Evolutionary conservation across 1,284 basidiomycete species (phyloP).

Genomic region (Cronartium quercuum): DNA sequence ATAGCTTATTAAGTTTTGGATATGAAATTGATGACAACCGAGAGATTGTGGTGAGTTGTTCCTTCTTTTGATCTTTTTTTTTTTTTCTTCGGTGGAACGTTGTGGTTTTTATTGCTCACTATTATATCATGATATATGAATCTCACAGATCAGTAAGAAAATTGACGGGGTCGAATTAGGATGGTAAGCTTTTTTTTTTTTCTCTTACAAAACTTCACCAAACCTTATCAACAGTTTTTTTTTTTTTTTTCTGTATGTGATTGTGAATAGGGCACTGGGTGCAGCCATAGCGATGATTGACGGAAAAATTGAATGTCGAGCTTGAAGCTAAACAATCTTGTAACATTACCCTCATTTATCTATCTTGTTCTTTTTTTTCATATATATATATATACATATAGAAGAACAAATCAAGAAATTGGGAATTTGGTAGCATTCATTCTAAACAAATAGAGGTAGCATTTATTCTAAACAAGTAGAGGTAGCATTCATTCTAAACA

Average conservation of each 20-base stretch:
- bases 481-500: no score
- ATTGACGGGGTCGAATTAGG: constrained; percentile 86
- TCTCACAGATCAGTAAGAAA: constrained; percentile 79
- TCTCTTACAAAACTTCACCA: constrained; percentile 54
- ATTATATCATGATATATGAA: no score
- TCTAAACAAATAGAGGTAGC: no score
- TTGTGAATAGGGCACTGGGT: constrained; percentile 39
- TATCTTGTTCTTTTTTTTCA: not conserved
- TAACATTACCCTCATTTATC: not conserved
- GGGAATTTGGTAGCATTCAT: no score
- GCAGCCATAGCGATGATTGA: constrained; percentile 41
- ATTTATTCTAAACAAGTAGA: no score
- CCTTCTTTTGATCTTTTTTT: not conserved
- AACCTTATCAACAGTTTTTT: not conserved
- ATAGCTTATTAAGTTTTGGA: constrained; percentile 67
- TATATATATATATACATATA: no score
- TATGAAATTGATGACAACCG: constrained; percentile 44
- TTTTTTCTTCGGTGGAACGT: not conserved
- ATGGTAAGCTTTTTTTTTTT: constrained; percentile 86
- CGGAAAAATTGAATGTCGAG: not conserved
- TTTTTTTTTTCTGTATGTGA: not conserved
- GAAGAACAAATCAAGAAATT: no score
- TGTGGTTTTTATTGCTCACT: no score
- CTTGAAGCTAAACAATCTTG: not conserved
- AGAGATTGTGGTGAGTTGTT: constrained; percentile 10